These are phyloP conservation scores for Neurospora sp. DNA, from an alignment of 495 filamentous ascomycete genomes.

Conservation along the genomic window DNA sequence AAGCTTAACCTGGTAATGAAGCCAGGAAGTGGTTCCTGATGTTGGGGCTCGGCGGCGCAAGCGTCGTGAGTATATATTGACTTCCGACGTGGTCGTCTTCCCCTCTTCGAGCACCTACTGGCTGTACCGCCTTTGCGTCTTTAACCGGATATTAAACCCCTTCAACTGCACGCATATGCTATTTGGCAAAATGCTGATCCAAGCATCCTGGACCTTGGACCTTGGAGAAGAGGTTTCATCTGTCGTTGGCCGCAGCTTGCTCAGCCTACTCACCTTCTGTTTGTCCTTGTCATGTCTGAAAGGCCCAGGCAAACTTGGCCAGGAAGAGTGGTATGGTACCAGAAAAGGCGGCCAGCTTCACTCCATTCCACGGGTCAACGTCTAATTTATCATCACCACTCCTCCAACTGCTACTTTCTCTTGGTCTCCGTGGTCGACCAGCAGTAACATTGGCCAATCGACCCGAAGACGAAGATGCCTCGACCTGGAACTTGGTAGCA, in stretches of 20 bases:
- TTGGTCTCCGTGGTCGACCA: not conserved
- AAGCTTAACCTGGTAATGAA: not conserved
- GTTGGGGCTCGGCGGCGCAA: not conserved
- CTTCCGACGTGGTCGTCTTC: not conserved
- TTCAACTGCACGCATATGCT: conserved; percentile 15
- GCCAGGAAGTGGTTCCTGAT: not conserved
- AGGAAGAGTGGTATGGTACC: not conserved
- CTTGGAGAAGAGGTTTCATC: conserved; percentile 6
- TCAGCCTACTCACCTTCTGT: conserved; percentile 2
- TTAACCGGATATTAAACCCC: conserved; percentile 17
- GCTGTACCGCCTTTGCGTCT: conserved; percentile 8
- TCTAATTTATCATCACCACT: not conserved
- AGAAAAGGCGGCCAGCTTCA: not conserved
- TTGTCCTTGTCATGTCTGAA: not conserved
- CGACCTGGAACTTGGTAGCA: not conserved
- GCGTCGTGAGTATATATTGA: not conserved
- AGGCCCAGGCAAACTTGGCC: conserved; percentile 1
- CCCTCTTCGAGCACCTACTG: not conserved
- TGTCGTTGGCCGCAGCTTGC: not conserved
- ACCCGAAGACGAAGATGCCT: not conserved
- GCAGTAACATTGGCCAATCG: not conserved
- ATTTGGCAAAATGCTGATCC: conserved; percentile 22
- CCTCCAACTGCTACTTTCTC: not conserved
- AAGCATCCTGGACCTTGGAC: not conserved
- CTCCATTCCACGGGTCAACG: not conserved